These are phyloP conservation scores for Macrocybe gigantea DNA, from an alignment of 768 basidiomycete genomes.

Conservation along the genomic window DNA sequence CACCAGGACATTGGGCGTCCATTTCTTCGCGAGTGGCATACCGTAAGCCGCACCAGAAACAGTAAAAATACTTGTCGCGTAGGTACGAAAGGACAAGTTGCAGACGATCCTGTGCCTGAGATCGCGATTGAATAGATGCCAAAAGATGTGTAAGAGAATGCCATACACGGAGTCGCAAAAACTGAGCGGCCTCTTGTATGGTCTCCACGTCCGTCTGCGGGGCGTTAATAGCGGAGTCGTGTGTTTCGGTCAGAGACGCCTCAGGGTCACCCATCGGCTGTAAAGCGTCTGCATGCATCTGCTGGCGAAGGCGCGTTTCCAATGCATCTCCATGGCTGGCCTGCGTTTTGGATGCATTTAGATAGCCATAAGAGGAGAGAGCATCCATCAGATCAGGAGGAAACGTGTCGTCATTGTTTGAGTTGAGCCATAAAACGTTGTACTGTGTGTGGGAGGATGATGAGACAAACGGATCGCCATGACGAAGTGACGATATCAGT, in stretches of 20 bases:
- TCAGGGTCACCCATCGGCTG: conserved; percentile 42
- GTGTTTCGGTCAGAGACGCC: conserved; percentile 16
- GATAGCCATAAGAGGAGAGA: conserved; percentile 33
- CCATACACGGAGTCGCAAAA: conserved; percentile 60
- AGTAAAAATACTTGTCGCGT: conserved; percentile 66
- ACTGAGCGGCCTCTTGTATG: conserved; percentile 62
- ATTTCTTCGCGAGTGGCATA: conserved; percentile 62
- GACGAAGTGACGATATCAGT: conserved; percentile 16
- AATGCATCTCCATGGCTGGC: conserved; percentile 25
- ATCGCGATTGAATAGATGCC: conserved; percentile 9
- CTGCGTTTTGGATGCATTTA: conserved; percentile 12
- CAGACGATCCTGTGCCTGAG: conserved; percentile 67
- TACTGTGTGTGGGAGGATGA: conserved; percentile 44
- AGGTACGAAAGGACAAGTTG: conserved; percentile 66
- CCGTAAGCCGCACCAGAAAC: conserved; percentile 85
- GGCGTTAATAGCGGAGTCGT: conserved; percentile 27
- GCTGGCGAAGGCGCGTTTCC: conserved; percentile 53
- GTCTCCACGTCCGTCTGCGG: conserved; percentile 33
- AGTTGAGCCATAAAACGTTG: conserved; percentile 77
- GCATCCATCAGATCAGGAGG: conserved; percentile 61
- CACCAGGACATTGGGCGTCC: conserved; percentile 63
- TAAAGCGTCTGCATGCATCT: conserved; percentile 74
- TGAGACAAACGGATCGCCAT: neutral
- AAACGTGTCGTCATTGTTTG: conserved; percentile 56
- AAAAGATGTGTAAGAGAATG: conserved; percentile 6